phyloP scores from a whole-genome alignment of 805 yeast species.

The Yamadazyma laniorum region DNA sequence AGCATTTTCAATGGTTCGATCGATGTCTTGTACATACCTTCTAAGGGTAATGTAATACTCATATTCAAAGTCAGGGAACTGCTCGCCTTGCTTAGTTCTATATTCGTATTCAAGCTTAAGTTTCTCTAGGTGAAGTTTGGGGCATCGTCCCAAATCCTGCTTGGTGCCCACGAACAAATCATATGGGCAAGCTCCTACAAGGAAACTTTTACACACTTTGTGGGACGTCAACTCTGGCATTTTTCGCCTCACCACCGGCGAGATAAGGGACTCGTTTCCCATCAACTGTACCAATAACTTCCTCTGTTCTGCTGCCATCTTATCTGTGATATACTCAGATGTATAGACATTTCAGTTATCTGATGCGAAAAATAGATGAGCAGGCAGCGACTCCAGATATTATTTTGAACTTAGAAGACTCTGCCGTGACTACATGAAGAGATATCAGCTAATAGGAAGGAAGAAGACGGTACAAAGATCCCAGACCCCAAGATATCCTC shows the following conservation, averaged over 20 bases:
- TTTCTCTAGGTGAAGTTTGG: conserved; percentile 69
- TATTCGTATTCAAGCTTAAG: conserved; percentile 68
- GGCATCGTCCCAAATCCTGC: conserved; percentile 79
- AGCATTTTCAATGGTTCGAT: conserved; percentile 61
- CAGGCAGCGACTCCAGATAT: not conserved
- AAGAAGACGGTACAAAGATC: conserved; percentile 20
- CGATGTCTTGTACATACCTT: conserved; percentile 54
- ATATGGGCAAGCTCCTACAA: conserved; percentile 86
- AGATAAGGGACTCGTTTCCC: conserved; percentile 57
- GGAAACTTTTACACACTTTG: conserved; percentile 71
- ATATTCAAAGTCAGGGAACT: conserved; percentile 49
- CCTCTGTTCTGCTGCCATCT: conserved; percentile 67
- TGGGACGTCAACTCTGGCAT: conserved; percentile 43
- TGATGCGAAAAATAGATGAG: conserved; percentile 1
- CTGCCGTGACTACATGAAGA: conserved; percentile 27
- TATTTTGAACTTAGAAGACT: too few species aligned
- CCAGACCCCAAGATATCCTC: conserved; percentile 23
- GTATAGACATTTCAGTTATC: not conserved
- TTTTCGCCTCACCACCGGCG: conserved; percentile 26
- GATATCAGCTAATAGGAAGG: conserved; percentile 44
- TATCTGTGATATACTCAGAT: too few species aligned
- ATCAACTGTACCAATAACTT: conserved; percentile 74
- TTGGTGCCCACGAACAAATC: conserved; percentile 82
- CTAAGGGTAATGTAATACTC: conserved; percentile 51
- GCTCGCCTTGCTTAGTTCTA: conserved; percentile 38